Percentiles rank a stretch among this genome's conserved stretches.
Evolutionary conservation across 257 asterid genomes (phyloP).

Genomic region (Gentiana macrophylla): DNA sequence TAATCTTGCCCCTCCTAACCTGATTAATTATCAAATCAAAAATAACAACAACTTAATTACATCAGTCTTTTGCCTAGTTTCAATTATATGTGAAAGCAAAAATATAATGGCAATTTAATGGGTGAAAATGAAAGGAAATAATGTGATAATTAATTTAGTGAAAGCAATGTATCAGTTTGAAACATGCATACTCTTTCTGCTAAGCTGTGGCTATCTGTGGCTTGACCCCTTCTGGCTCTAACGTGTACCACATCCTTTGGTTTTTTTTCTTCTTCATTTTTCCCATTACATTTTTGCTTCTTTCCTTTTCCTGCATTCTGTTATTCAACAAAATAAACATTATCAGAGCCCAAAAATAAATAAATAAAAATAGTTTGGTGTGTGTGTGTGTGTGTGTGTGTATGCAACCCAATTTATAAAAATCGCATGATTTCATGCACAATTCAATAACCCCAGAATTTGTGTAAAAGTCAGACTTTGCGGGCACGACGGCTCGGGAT

Average conservation of each 20-base stretch:
- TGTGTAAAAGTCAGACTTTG: too few relatives aligned
- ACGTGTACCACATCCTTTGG: constrained; percentile 70
- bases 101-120: background rate
- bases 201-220: constrained; percentile 92
- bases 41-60: too few relatives aligned
- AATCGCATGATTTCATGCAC: too few relatives aligned
- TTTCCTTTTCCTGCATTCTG: constrained; percentile 44
- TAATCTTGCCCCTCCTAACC: constrained; percentile 88
- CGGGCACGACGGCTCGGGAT: too few relatives aligned
- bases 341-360: background rate
- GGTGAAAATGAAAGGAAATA: background rate
- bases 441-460: too few relatives aligned
- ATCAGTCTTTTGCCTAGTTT: too few relatives aligned
- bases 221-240: constrained; percentile 89
- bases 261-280: constrained; percentile 26
- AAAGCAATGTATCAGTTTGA: background rate
- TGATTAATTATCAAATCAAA: constrained; percentile 13
- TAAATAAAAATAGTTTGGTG: background rate
- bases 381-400: too few relatives aligned
- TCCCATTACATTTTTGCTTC: constrained; percentile 23
- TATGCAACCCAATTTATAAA: too few relatives aligned
- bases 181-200: constrained; percentile 69
- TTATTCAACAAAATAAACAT: background rate
- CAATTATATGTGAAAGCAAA: background rate
- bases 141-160: background rate